Evolutionary conservation across 2,329 filamentous ascomycete genomes (phyloP).

Genomic region (Pochonia chlamydosporia): DNA sequence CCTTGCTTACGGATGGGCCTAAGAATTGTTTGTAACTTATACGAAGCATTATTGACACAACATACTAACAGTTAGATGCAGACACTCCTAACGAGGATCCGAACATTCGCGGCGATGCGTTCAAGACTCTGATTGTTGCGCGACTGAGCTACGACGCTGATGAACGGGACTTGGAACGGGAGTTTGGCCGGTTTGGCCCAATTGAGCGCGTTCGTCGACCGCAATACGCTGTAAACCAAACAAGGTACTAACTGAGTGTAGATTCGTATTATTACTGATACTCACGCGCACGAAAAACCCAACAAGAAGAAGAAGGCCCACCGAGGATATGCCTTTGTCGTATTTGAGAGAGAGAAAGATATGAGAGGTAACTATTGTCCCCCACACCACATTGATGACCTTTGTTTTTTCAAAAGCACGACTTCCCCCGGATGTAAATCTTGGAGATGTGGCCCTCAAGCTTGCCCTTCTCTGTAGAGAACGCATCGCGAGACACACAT

Average conservation of each 20-base stretch:
- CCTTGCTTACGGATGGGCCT: conserved; percentile 57
- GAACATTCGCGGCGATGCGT: conserved; percentile 87
- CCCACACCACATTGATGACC: conserved; percentile 19
- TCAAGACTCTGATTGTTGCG: conserved; percentile 90
- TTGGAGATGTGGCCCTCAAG: conserved; percentile 36
- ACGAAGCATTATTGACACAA: not conserved
- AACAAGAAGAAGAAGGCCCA: conserved; percentile 79
- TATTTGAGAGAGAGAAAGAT: conserved; percentile 94
- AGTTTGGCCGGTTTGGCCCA: conserved; percentile 88
- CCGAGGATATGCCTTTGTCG: conserved; percentile 90
- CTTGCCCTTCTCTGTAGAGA: conserved; percentile 30
- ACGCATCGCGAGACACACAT: conserved; percentile 39
- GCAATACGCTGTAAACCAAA: not conserved
- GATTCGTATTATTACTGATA: conserved; percentile 85
- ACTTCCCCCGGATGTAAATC: conserved; percentile 14
- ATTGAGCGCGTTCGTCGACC: conserved; percentile 72
- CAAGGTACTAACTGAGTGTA: conserved; percentile 25
- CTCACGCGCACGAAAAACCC: conserved; percentile 59
- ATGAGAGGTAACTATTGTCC: conserved; percentile 81
- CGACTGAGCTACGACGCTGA: conserved; percentile 85
- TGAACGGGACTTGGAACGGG: conserved; percentile 83
- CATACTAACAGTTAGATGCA: conserved; percentile 26
- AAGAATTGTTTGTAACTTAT: conserved; percentile 48
- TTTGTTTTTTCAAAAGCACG: conserved; percentile 5
- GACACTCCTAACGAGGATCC: conserved; percentile 80